Conservation (phyloP, 2,329 filamentous ascomycete genomes). For the Blastomyces silverae region DNA sequence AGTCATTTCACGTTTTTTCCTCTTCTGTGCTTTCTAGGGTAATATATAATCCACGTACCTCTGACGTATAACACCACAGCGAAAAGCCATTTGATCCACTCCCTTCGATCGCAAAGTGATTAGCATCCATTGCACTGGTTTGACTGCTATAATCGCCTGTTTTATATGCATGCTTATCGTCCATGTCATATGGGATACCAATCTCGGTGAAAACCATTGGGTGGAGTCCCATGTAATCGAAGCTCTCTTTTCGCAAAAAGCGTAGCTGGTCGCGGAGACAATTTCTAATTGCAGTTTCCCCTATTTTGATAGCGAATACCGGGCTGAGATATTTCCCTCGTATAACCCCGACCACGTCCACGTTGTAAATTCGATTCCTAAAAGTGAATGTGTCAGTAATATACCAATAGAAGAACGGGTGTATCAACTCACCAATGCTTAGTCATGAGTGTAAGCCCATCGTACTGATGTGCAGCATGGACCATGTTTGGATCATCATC, state of each 20-base stretch:
- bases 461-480: slow-evolving; percentile 93
- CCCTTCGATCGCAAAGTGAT: slow-evolving; percentile 86
- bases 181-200: slow-evolving; percentile 98
- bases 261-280: slow-evolving; percentile 83
- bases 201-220: slow-evolving; percentile 91
- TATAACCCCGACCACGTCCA: slow-evolving; percentile 87
- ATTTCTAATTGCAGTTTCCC: slow-evolving; percentile 88
- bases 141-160: slow-evolving; percentile 94
- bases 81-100: slow-evolving; percentile 78
- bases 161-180: slow-evolving; percentile 89
- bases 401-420: slow-evolving; percentile 21
- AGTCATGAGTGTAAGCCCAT: slow-evolving; percentile 91
- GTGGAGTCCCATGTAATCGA: slow-evolving; percentile 80
- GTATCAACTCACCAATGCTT: slow-evolving; percentile 68
- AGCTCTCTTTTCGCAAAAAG: slow-evolving; percentile 74
- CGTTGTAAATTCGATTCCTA: slow-evolving; percentile 87
- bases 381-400: slow-evolving; percentile 14
- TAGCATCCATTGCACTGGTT: slow-evolving; percentile 86
- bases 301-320: slow-evolving; percentile 85
- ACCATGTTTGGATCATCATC: slow-evolving; percentile 88
- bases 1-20: not conserved
- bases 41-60: slow-evolving; percentile 44
- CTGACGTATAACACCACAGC: slow-evolving; percentile 76
- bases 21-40: slow-evolving; percentile 50
- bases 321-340: slow-evolving; percentile 83